Conservation (phyloP, 1,284 basidiomycete species). For the Malassezia restricta region DNA sequence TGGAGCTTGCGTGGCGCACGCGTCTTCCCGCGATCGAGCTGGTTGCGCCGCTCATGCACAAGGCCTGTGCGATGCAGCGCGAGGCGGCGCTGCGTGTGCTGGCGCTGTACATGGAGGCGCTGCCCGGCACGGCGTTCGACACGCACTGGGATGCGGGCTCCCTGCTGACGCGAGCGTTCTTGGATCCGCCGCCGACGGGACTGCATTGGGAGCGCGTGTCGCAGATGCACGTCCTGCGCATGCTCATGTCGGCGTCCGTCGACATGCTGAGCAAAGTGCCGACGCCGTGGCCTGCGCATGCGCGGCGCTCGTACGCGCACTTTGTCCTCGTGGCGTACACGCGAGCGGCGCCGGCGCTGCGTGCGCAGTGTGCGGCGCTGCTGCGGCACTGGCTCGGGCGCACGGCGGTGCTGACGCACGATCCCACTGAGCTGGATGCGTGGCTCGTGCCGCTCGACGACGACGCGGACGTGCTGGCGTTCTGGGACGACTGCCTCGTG, state of each 20-base stretch:
- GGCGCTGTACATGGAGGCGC: constrained; percentile 66
- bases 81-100: constrained; percentile 68
- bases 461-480: constrained; percentile 55
- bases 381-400: constrained; percentile 49
- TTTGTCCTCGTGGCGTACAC: constrained; percentile 22
- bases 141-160: constrained; percentile 75
- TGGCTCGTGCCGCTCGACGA: constrained; percentile 57
- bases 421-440: constrained; percentile 58
- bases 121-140: constrained; percentile 64
- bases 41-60: constrained; percentile 27
- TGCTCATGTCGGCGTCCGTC: constrained; percentile 48
- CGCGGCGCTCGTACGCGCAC: constrained; percentile 22
- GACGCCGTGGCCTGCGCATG: constrained; percentile 48
- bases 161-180: constrained; percentile 54
- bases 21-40: constrained; percentile 18
- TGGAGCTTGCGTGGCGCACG: constrained; percentile 26
- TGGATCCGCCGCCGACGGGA: background rate
- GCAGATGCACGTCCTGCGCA: constrained; percentile 65
- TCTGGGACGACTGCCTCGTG: constrained; percentile 74
- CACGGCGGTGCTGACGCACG: constrained; percentile 71
- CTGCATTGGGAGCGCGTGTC: constrained; percentile 53
- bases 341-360: constrained; percentile 13
- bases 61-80: constrained; percentile 53
- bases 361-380: constrained; percentile 16
- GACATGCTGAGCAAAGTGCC: constrained; percentile 54